These are phyloP conservation scores for Echria macrotheca DNA, from an alignment of 495 filamentous ascomycete genomes.

Conservation along the genomic window DNA sequence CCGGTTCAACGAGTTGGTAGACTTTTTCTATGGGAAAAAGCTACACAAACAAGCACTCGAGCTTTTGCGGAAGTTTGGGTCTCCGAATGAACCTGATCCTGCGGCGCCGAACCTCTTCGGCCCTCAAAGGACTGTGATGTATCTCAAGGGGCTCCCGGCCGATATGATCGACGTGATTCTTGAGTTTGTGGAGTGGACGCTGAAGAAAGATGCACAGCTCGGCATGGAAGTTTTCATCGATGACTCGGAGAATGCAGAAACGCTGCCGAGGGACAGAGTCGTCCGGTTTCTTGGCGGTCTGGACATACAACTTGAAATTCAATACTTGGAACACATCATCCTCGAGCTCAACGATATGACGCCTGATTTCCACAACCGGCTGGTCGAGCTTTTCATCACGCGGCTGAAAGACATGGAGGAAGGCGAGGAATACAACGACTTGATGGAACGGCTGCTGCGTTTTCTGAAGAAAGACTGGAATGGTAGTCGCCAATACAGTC, in stretches of 20 bases:
- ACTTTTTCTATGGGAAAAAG: constrained; percentile 94
- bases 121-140: constrained; percentile 77
- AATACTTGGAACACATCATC: constrained; percentile 89
- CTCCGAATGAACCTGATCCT: constrained; percentile 58
- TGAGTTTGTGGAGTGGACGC: constrained; percentile 85
- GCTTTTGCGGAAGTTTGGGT: constrained; percentile 76
- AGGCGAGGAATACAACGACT: constrained; percentile 47
- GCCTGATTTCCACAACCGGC: constrained; percentile 77
- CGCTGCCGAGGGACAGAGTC: constrained; percentile 69
- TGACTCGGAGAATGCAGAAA: constrained; percentile 93
- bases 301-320: constrained; percentile 63
- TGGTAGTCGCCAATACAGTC: constrained; percentile 73
- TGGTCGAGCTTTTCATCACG: constrained; percentile 71
- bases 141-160: constrained; percentile 81
- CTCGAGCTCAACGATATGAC: constrained; percentile 77
- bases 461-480: constrained; percentile 71
- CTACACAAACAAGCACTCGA: constrained; percentile 85
- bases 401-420: constrained; percentile 47
- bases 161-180: constrained; percentile 87
- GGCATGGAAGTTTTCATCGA: constrained; percentile 94
- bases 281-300: constrained; percentile 66
- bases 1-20: constrained; percentile 88
- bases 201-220: constrained; percentile 63
- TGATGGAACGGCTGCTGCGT: constrained; percentile 59
- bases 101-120: constrained; percentile 68